Base-by-base conservation (phyloP, 2,329 filamentous ascomycete species). In the Colletotrichum eleusines region DNA sequence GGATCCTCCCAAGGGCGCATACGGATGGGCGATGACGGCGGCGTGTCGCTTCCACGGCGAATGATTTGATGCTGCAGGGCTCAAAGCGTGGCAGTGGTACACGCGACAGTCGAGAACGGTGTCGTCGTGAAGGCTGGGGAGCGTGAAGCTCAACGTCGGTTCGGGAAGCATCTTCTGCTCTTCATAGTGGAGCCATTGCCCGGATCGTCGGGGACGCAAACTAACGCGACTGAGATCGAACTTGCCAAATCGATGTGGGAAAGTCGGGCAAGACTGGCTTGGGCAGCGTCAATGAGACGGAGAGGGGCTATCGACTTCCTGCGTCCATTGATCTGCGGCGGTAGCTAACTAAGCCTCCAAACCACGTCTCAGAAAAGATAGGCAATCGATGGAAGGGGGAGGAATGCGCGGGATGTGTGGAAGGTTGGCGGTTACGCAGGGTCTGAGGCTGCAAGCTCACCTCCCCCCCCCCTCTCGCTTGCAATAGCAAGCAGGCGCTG, bases 111-210 rank as follows among this genome's bases (percentile, higher is more conserved):
- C 89, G 66, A 99, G 89, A 14, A 86, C 83, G 14, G 87, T 88
- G 70, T 91, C 88, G 80, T 98, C 95, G 80, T 97, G 88, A 62
- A 97, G 82, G 69, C 94, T 97, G 40, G 95, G 95, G 67, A 98
- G 90, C 28, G 90, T 92, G 78, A 98, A 93, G 76, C 87, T 88
- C 73, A 91, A 77, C 54, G 84, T 84, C 40, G 89, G 88, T 74
- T 84, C 83, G 64, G 88, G 88, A 65, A 90, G 86, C 84, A 87
- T 88, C 69, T 74, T 80, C 66, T 66, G 59, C 55, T 62, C 71
- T 65, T 73, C 71, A 73, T 73, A 73, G 23, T 73, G 71, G 63
- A 63, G 59, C 61, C 62, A 63, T 71, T 40, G 62, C 62, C 58
- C 55, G 38, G n/a, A 38, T 33, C 26, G 58, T 50, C 33, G 50